Percentiles rank a stretch among this genome's conserved stretches.
phyloP scores from a whole-genome alignment of 495 filamentous ascomycete genomes.

The Lophiostoma macrostomum region DNA sequence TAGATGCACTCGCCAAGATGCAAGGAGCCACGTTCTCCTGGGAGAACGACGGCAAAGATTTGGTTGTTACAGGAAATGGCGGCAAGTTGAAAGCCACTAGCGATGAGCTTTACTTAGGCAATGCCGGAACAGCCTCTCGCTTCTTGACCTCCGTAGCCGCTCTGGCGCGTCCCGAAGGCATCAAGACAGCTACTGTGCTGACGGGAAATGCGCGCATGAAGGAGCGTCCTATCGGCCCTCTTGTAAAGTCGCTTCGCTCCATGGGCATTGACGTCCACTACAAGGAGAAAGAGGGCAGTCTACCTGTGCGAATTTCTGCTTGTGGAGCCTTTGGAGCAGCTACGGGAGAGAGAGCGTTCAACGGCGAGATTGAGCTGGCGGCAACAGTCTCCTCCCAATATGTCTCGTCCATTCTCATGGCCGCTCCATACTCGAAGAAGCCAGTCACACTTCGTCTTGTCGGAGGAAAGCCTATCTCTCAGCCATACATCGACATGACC shows the following conservation, averaged over 20 bases:
- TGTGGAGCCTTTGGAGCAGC: conserved; percentile 82
- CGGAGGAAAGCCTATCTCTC: conserved; percentile 92
- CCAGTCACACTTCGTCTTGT: conserved; percentile 86
- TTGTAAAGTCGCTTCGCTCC: conserved; percentile 84
- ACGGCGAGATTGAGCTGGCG: conserved; percentile 76
- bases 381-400: conserved; percentile 97
- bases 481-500: conserved; percentile 98
- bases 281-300: conserved; percentile 70
- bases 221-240: conserved; percentile 82
- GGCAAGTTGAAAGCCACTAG: conserved; percentile 75
- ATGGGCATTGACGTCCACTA: conserved; percentile 85
- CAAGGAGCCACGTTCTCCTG: conserved; percentile 90
- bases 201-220: conserved; percentile 98
- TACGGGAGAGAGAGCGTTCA: conserved; percentile 20
- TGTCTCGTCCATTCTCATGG: conserved; percentile 94
- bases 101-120: conserved; percentile 84
- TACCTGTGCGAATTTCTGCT: conserved; percentile 80
- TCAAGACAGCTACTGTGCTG: conserved; percentile 66
- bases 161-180: conserved; percentile 63
- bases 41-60: conserved; percentile 87
- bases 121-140: conserved; percentile 92
- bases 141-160: conserved; percentile 93
- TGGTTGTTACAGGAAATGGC: conserved; percentile 87
- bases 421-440: conserved; percentile 90
- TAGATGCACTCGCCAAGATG: conserved; percentile 77